Evolutionary conservation across 352 stramenopile species (phyloP).

Genomic region (Globisporangium orthogonon): DNA sequence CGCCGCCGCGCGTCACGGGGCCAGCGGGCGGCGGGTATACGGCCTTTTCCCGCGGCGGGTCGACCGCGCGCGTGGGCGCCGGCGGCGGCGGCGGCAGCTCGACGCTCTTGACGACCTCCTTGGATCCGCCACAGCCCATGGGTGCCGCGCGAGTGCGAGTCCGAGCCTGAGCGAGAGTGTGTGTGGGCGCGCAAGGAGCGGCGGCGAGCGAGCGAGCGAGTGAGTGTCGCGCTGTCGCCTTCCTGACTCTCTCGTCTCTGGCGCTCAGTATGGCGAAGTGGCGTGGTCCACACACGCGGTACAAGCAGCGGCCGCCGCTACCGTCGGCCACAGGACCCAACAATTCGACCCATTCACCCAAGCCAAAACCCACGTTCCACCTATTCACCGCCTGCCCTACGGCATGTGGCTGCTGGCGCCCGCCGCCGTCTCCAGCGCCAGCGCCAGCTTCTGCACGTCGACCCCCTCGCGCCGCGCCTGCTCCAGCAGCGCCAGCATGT

Average conservation of each 20-base stretch:
- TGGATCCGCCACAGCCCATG: constrained; percentile 14
- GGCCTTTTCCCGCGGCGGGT: background rate
- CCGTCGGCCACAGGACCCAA: background rate
- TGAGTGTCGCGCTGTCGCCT: background rate
- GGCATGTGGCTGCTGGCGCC: background rate
- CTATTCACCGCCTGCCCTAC: background rate
- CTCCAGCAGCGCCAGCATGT: constrained; percentile 68
- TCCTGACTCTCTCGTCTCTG: background rate
- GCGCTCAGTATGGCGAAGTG: too few species aligned
- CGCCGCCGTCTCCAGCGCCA: constrained; percentile 13
- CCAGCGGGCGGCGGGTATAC: background rate
- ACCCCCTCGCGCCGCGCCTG: constrained; percentile 57
- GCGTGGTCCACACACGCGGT: background rate
- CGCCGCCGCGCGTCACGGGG: background rate
- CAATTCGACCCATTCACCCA: background rate
- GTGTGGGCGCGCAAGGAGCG: background rate
- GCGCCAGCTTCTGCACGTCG: constrained; percentile 52
- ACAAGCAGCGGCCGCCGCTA: background rate
- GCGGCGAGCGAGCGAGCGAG: background rate
- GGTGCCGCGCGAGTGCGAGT: background rate
- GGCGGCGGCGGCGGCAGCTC: background rate
- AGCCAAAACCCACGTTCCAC: too few species aligned
- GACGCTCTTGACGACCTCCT: constrained; percentile 5
- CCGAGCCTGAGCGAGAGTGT: background rate
- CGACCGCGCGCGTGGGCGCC: background rate